Evolutionary conservation across 805 yeast species (phyloP).

Genomic region (Teunomyces panamensis): DNA sequence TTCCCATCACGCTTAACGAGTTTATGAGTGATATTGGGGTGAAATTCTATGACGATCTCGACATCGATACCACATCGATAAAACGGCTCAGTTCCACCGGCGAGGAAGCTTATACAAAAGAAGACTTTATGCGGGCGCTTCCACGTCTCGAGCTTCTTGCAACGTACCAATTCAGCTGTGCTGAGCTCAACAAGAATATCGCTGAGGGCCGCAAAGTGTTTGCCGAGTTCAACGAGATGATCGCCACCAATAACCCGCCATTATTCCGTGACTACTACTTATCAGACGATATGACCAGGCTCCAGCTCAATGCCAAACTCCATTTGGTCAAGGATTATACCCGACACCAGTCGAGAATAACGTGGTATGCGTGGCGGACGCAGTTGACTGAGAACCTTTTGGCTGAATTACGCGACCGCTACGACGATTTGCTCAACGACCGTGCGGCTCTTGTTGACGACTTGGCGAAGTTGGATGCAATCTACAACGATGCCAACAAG

Average conservation of each 20-base stretch:
- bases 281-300: slow-evolving; percentile 35
- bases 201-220: slow-evolving; percentile 47
- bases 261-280: slow-evolving; percentile 49
- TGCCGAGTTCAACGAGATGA: slow-evolving; percentile 46
- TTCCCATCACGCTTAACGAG: slow-evolving; percentile 33
- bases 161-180: slow-evolving; percentile 51
- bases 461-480: slow-evolving; percentile 11
- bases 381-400: slow-evolving; percentile 48
- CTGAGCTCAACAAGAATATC: slow-evolving; percentile 51
- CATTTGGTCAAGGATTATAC: slow-evolving; percentile 50
- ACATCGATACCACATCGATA: slow-evolving; percentile 26
- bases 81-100: slow-evolving; percentile 21
- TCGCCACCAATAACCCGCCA: slow-evolving; percentile 45
- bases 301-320: slow-evolving; percentile 46
- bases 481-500: slow-evolving; percentile 9
- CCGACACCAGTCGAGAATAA: slow-evolving; percentile 49
- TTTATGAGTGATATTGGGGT: slow-evolving; percentile 41
- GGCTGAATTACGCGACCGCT: slow-evolving; percentile 23
- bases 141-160: slow-evolving; percentile 44
- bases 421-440: slow-evolving; percentile 19
- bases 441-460: slow-evolving; percentile 11
- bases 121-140: slow-evolving; percentile 38
- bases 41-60: slow-evolving; percentile 46
- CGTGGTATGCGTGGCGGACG: slow-evolving; percentile 64
- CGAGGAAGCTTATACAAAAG: slow-evolving; percentile 12